A percentile compares a stretch with the other conserved stretches of the same genome.
These are phyloP conservation scores for Rhodotorula graminis DNA, from an alignment of 768 basidiomycete species.

Conservation along the genomic window DNA sequence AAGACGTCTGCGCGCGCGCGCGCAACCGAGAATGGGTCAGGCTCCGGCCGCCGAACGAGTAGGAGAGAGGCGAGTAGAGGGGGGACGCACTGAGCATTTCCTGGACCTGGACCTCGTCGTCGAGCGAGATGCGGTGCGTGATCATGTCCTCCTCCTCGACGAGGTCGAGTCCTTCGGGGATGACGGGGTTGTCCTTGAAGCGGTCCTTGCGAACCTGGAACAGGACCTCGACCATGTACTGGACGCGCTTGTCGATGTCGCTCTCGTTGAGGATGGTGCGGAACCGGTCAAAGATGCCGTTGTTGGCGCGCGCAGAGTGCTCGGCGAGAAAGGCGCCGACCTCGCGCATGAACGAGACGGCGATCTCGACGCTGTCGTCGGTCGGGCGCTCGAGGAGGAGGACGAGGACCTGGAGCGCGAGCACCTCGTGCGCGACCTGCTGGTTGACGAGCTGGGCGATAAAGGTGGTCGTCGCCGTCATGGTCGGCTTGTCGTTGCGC, in stretches of 20 bases:
- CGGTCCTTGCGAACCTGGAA: conserved; percentile 99
- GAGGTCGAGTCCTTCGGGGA: conserved; percentile 89
- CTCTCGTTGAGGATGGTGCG: conserved; percentile 94
- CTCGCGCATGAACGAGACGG: conserved; percentile 94
- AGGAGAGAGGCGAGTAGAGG: no score
- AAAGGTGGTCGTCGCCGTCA: conserved; percentile 87
- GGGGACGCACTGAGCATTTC: conserved; percentile 72
- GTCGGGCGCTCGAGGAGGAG: conserved; percentile 93
- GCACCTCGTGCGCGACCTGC: conserved; percentile 83
- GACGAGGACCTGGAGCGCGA: conserved; percentile 90
- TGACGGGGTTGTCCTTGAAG: conserved; percentile 94
- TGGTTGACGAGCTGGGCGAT: conserved; percentile 84
- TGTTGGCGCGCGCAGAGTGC: conserved; percentile 89
- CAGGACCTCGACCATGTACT: conserved; percentile 98
- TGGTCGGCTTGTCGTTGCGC: conserved; percentile 96
- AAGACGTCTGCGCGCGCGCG: conserved; percentile 65
- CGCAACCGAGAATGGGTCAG: neutral
- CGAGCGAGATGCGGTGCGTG: conserved; percentile 84
- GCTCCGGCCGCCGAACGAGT: neutral
- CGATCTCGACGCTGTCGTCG: conserved; percentile 96
- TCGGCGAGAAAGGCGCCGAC: conserved; percentile 91
- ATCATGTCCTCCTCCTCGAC: conserved; percentile 98
- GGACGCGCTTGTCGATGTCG: conserved; percentile 87
- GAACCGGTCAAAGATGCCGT: conserved; percentile 93
- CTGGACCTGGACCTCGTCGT: conserved; percentile 89